Evolutionary conservation across 345 rosid genomes (phyloP), one percentile per base, ranked within the genome.

Genomic region (Diplotaxis tenuifolia): DNA sequence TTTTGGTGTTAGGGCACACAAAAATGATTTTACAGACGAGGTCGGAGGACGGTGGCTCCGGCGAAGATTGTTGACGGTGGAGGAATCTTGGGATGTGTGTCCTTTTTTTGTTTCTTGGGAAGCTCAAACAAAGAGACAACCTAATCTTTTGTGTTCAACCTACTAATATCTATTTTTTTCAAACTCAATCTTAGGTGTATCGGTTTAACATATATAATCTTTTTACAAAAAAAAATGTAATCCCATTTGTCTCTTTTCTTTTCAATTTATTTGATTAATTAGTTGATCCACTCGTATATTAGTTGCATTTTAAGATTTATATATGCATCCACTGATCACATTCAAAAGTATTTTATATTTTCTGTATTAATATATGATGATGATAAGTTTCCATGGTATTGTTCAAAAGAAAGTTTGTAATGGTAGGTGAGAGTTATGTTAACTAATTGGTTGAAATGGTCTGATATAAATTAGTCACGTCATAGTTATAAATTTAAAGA

Each of bases 111-210:
- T 67, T 77, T 72, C 40, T 72, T 67, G 73, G 77, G 73, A 67
- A 72, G 70, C 52, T 77, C 57, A 52, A 71, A 58, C 21, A 59
- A 52, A 77, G 81, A 67, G 81, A 72, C 81, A 77, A 77, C 77
- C 77, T 77, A 77, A 77, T 77, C 73, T 77, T 76, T 67, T 72
- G 73, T 72, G 81, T 72, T 77, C 72, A 72, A 72, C 81, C 77
- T 72, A 77, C 81, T 77, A 72, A 77, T 52, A 65, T 66, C 68
- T 59, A 0, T 65, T 38, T 34, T 34, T 75, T 75, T 52, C 70
- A 64, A 76, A 70, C 75, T 70, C 67, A 65, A 76, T 70, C 69
- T 71, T 64, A 56, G 67, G 61, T 65, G 75, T 76, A 76, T 62
- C 68, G 67, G 58, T 71, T 71, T 65, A 73, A 59, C 77, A 77